phyloP scores from a whole-genome alignment of 2,329 filamentous ascomycete genomes.

The Trematosphaeria pertusa region DNA sequence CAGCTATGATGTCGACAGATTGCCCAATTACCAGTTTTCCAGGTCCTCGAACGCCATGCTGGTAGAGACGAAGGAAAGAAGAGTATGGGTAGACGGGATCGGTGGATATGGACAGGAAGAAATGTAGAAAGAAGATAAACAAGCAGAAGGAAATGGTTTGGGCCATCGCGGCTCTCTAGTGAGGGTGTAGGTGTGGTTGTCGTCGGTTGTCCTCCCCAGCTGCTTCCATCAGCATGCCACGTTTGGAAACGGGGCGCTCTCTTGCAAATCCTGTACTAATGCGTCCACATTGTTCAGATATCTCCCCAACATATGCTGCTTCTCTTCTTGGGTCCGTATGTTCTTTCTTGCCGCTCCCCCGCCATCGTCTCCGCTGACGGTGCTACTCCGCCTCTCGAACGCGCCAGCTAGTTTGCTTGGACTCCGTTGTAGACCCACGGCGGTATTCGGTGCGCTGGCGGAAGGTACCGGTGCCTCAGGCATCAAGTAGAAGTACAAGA shows the following conservation, averaged over 20 bases:
- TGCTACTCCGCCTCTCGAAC: conserved; percentile 42
- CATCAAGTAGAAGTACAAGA: conserved; percentile 98
- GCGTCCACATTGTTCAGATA: conserved; percentile 83
- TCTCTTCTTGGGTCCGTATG: conserved; percentile 76
- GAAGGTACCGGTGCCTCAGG: conserved; percentile 71
- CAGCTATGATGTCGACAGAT: conserved; percentile 22
- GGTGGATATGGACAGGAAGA: conserved; percentile 18
- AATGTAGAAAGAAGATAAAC: conserved; percentile 13
- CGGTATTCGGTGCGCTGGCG: conserved; percentile 50
- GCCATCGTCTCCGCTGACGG: conserved; percentile 33
- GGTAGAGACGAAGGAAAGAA: conserved; percentile 12
- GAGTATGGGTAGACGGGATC: background rate
- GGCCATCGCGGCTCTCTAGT: conserved; percentile 1
- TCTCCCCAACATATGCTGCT: conserved; percentile 77
- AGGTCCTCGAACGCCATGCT: conserved; percentile 36
- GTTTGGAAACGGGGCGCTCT: conserved; percentile 67
- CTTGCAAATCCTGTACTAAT: conserved; percentile 81
- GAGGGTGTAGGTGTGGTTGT: background rate
- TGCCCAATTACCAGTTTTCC: conserved; percentile 21
- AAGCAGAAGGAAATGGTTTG: conserved; percentile 20
- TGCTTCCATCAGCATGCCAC: conserved; percentile 32
- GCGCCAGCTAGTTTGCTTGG: conserved; percentile 43
- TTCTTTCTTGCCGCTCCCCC: conserved; percentile 35
- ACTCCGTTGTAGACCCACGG: conserved; percentile 37
- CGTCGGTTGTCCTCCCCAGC: too few species aligned